Conservation (phyloP, 148 eudicot species). For the Agrostemma githago region DNA sequence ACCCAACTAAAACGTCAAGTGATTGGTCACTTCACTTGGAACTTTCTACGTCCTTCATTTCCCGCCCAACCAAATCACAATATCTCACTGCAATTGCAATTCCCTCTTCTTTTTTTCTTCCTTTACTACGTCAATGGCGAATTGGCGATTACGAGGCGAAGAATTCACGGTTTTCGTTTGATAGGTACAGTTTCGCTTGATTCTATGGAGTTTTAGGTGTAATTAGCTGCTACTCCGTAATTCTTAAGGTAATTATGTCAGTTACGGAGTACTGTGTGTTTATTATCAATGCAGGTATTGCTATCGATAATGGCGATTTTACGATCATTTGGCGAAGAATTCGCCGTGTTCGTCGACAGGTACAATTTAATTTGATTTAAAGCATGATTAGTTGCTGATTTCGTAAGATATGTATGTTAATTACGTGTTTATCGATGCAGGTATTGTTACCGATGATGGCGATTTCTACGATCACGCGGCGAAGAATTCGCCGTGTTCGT, state of each 20-base stretch:
- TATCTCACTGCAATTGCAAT: background rate
- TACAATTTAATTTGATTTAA: constrained; percentile 67
- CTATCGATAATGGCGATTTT: constrained; percentile 26
- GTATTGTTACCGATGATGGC: constrained; percentile 37
- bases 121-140: background rate
- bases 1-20: background rate
- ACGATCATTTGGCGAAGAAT: background rate
- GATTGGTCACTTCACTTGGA: background rate
- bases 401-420: constrained; percentile 79
- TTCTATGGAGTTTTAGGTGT: constrained; percentile 42
- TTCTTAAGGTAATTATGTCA: constrained; percentile 68
- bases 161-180: background rate
- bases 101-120: background rate
- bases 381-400: constrained; percentile 47
- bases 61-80: background rate
- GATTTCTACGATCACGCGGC: too few relatives aligned
- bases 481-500: too few relatives aligned
- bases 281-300: constrained; percentile 63
- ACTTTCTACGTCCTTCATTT: too few relatives aligned
- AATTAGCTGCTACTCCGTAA: constrained; percentile 31
- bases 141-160: background rate
- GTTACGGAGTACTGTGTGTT: constrained; percentile 43
- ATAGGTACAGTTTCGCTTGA: background rate
- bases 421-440: constrained; percentile 78
- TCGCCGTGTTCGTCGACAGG: constrained; percentile 33